Evolutionary conservation across 768 basidiomycete species (phyloP).

Genomic region (Lanmaoa rubissima): DNA sequence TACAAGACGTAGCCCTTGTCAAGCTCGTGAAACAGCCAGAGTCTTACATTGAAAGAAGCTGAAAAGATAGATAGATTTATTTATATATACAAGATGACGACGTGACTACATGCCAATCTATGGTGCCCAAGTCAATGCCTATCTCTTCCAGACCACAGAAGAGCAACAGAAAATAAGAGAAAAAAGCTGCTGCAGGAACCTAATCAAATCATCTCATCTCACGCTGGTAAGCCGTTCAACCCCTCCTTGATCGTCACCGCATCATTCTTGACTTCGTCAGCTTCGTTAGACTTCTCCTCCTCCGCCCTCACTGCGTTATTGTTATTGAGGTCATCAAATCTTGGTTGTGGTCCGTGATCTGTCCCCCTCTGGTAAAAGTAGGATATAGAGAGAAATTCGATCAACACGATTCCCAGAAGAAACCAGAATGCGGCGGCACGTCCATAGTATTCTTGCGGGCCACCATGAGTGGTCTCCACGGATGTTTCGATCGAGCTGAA

Average conservation of each 20-base stretch:
- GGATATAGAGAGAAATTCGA: slow-evolving; percentile 32
- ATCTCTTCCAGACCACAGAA: no score
- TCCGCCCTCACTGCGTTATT: neutral
- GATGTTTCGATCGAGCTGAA: slow-evolving; percentile 49
- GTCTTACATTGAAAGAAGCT: no score
- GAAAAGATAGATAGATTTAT: no score
- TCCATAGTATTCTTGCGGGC: slow-evolving; percentile 35
- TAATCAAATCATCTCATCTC: neutral
- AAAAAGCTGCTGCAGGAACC: neutral
- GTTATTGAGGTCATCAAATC: neutral
- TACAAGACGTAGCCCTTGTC: no score
- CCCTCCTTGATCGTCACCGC: no score
- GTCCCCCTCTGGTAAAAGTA: slow-evolving; percentile 35
- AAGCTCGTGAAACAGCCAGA: no score
- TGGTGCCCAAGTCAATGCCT: no score
- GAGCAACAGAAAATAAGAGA: no score
- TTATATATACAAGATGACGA: no score
- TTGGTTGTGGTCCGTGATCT: slow-evolving; percentile 4
- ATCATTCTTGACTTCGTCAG: neutral
- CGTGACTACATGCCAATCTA: no score
- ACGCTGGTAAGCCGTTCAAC: neutral
- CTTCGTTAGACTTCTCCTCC: neutral
- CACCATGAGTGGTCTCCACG: slow-evolving; percentile 36
- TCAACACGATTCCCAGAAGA: slow-evolving; percentile 35
- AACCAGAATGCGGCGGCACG: slow-evolving; percentile 49